Evolutionary conservation across 345 rosid species (phyloP), one percentile per base, ranked within the genome.

Genomic region (Pseudoturritis turrita): DNA sequence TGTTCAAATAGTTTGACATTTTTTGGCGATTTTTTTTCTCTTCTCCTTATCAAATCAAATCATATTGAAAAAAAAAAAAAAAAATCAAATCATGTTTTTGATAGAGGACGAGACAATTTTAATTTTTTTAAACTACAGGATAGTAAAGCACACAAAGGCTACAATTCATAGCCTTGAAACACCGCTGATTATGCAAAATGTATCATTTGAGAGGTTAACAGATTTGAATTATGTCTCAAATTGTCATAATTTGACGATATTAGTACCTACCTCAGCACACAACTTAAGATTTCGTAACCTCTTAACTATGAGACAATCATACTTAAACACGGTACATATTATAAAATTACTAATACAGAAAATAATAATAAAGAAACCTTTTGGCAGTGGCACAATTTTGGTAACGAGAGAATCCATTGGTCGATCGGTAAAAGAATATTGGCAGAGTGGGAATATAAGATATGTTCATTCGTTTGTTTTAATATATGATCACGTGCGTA

Each of bases 341-440:
- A n/a, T 4, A 28, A 56, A 37, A 19, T 26, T 57, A 57, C 50
- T 3, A 37, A 15, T 23, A 31, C 36, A 68, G 8, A 28, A 51
- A 60, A 17, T 3, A 58, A 41, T 41, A 17, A 45, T 40, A 64
- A 64, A 10, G 22, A 54, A 73, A 64, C 23, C 22, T 73, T n/a
- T 73, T 73, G 59, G 50, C 10, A 35, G 69, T 68, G 51, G 62
- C 56, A 62, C 65, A 68, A 53, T 21, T 68, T 61, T 75, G 69
- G 78, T 43, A 60, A 75, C 41, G 55, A 58, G 47, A 74, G 62
- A 43, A 74, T 67, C 68, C 62, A 66, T 74, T 59, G 78, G 69
- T 12, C 56, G 78, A 68, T 75, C 74, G 45, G 79, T 68, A 53
- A 54, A 75, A 68, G 74, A 62, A 68, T 75, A 75, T 68, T 69